These are phyloP conservation scores for Epichloe uncinata DNA, from an alignment of 2,329 filamentous ascomycete species.

Conservation along the genomic window DNA sequence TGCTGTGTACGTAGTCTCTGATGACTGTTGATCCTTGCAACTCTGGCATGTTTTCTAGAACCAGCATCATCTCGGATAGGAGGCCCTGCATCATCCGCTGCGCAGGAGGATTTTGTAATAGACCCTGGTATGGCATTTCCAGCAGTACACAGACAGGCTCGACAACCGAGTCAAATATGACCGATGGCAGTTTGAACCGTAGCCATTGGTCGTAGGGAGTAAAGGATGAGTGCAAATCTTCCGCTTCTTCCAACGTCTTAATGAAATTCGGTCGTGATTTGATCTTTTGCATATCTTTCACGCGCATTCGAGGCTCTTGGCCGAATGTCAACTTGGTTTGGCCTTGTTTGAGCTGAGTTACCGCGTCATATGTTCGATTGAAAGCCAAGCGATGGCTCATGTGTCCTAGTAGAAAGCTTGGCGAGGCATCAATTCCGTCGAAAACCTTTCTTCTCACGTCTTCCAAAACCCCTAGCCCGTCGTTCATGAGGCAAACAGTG, in stretches of 20 bases:
- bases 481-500: conserved; percentile 64
- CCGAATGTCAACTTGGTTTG: conserved; percentile 17
- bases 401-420: conserved; percentile 63
- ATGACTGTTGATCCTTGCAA: conserved; percentile 47
- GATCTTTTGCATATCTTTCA: conserved; percentile 9
- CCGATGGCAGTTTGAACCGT: conserved; percentile 61
- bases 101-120: conserved; percentile 54
- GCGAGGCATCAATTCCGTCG: conserved; percentile 47
- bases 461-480: conserved; percentile 76
- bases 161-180: conserved; percentile 63
- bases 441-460: conserved; percentile 61
- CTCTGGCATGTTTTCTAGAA: conserved; percentile 66
- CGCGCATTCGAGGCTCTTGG: conserved; percentile 7
- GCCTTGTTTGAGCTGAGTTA: conserved; percentile 24
- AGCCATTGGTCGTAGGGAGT: conserved; percentile 36
- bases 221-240: conserved; percentile 12
- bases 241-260: conserved; percentile 9
- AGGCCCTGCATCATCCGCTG: conserved; percentile 56
- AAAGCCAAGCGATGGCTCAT: conserved; percentile 34
- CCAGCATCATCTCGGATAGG: conserved; percentile 57
- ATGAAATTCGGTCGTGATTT: conserved; percentile 12
- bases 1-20: conserved; percentile 39
- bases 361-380: conserved; percentile 25
- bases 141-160: conserved; percentile 73
- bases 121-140: conserved; percentile 58